Conservation (phyloP, 257 asterid genomes). For the Dorcoceras hygrometricum region DNA sequence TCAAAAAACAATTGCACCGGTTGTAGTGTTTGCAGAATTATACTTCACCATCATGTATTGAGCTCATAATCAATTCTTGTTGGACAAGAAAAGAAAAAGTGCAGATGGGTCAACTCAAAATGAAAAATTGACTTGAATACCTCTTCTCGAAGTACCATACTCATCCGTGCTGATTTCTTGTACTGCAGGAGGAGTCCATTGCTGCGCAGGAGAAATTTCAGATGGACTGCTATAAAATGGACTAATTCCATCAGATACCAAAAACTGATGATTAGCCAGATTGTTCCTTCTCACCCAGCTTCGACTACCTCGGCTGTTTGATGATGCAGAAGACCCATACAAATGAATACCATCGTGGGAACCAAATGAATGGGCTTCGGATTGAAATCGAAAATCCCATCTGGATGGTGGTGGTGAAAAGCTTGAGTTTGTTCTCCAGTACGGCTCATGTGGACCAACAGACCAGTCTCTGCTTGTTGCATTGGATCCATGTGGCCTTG, state of each 20-base stretch:
- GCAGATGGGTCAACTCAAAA: not conserved
- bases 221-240: slow-evolving; percentile 82
- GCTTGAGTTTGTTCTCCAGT: slow-evolving; percentile 92
- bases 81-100: not conserved
- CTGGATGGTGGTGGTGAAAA: slow-evolving; percentile 95
- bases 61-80: not conserved
- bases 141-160: slow-evolving; percentile 63
- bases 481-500: slow-evolving; percentile 98
- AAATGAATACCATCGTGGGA: slow-evolving; percentile 80
- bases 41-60: not conserved
- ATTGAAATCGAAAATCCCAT: slow-evolving; percentile 77
- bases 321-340: slow-evolving; percentile 78
- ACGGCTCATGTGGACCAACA: slow-evolving; percentile 88
- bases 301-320: slow-evolving; percentile 92
- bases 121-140: slow-evolving; percentile 31
- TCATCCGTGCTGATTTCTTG: slow-evolving; percentile 83
- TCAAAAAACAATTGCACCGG: not conserved
- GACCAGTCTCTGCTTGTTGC: slow-evolving; percentile 92
- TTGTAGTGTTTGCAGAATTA: not conserved
- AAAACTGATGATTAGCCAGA: slow-evolving; percentile 53
- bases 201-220: slow-evolving; percentile 76
- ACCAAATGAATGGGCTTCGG: slow-evolving; percentile 73
- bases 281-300: slow-evolving; percentile 82
- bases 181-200: slow-evolving; percentile 81
- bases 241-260: slow-evolving; percentile 65